Percentiles rank a stretch among this genome's conserved stretches.
phyloP scores from a whole-genome alignment of 2,329 filamentous ascomycete species.

The Diaporthe ilicicola region DNA sequence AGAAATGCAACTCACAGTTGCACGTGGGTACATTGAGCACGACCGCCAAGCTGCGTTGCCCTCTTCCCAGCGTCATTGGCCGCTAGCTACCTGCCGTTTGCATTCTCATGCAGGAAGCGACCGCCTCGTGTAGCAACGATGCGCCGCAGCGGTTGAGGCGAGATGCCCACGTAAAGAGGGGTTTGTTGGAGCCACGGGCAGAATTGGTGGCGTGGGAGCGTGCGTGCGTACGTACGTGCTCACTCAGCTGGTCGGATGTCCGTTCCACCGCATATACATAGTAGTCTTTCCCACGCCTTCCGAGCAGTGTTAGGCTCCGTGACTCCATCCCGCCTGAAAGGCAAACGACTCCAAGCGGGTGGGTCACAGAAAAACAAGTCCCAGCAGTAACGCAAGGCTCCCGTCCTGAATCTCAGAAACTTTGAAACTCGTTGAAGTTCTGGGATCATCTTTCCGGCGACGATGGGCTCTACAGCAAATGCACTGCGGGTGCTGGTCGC shows the following conservation, averaged over 20 bases:
- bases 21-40: neutral
- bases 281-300: neutral
- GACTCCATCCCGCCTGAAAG: neutral
- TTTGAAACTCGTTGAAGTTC: neutral
- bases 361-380: no score
- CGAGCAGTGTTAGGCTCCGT: neutral
- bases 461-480: conserved; percentile 2
- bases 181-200: neutral
- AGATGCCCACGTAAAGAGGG: neutral
- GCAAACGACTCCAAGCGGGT: no score
- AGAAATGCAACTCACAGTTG: neutral
- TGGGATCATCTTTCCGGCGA: neutral
- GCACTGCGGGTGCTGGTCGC: conserved; percentile 24
- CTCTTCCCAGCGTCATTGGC: neutral
- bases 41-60: neutral
- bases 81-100: neutral
- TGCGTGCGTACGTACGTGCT: no score
- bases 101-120: neutral
- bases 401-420: neutral
- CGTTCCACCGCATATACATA: neutral
- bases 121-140: neutral
- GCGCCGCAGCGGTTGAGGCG: neutral
- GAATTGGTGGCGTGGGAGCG: neutral
- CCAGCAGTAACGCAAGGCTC: no score
- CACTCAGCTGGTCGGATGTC: neutral